Evolutionary conservation across 2,329 filamentous ascomycete genomes (phyloP), one percentile per base, ranked within the genome.

Genomic region (Aspergillus ochraceoroseus): DNA sequence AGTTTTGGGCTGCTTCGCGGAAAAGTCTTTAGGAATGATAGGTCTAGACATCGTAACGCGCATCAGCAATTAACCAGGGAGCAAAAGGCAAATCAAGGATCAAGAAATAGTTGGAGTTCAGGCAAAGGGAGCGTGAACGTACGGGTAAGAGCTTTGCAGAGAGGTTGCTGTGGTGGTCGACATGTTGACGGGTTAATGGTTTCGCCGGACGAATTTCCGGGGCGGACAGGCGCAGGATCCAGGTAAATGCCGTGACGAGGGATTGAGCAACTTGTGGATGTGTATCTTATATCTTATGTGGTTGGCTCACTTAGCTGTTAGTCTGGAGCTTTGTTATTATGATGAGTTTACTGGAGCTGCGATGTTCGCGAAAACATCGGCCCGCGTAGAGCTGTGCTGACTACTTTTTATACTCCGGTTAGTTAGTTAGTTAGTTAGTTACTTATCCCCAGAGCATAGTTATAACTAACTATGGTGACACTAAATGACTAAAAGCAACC

Each of bases 1-100:
- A 2, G 88, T 92, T 55, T 82, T 72, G 22, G 90, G 87, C 67
- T 98, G 92, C 63, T 90, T 88, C 37, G 79, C 82, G 62, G 89
- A 86, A 76, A 98, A 98, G 52, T 81, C 70, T 48, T 86, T 81
- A 17, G 89, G 88, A 38, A 87, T 76, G 48, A 82, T 80, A 15
- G 90, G 88, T 12, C 78, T 79, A 20, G n/a, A n/a, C 15, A 28
- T 34, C 25, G 17, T 4, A 18, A 4, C 28, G 33, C 13, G 7
- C 22, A 12, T 13, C 25, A 31, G 3, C 7, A 15, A 11, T 12
- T 5, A 29, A 11, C 3, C 47, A 35, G 33, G 32, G 41, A 17
- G 5, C 17, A 12, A 20, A 32, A 32, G 32, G 25, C 8, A 12
- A 30, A 12, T 20, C 13, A 19, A 30, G 27, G 17, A 17, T 26